Base-by-base conservation (phyloP, 768 basidiomycete species). In the Mycena galericulata region DNA sequence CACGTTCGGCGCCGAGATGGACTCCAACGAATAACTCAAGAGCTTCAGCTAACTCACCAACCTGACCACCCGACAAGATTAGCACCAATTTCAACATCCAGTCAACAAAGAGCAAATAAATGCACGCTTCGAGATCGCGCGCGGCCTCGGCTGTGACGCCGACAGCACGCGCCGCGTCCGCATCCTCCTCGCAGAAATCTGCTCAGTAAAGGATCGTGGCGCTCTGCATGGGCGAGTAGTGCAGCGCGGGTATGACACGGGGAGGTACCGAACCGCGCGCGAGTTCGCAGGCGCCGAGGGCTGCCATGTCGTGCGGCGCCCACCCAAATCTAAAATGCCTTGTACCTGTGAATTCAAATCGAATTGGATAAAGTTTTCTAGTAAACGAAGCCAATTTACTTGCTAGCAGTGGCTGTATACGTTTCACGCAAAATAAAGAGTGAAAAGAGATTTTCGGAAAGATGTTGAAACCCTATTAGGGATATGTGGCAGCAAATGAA, bases 221-320 rank as follows among this genome's bases (percentile, higher is more conserved):
- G 36, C 56, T 59, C 2, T 50, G 46, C 20, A 45, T 27, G 6
- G 65, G 65, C 20, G 65, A 11, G 40, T 50, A 62, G 58, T 62
- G 66, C 34, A 53, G 45, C 18, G 29, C 20, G 27, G n/a, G n/a
- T n/a, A n/a, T n/a, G n/a, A n/a, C n/a, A n/a, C n/a, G n/a, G 66
- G 53, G n/a, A 68, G 26, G 10, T 60, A 55, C 4, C 60, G 58
- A 6, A 62, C 34, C 1, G 38, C 60, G 27, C 53, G 50, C 51
- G n/a, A 68, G n/a, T 15, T 15, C 32, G 58, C 36, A 41, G 12
- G 15, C 43, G 32, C 40, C 66, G 45, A 53, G 32, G 11, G 24
- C 45, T 7, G 66, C 45, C 59, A 62, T 32, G 22, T 56, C 59
- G 53, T 40, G 66, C 22, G 66, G n/a, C n/a, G n/a, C n/a, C n/a